Evolutionary conservation across 225 moss, liverwort and hornwort genomes (phyloP).

Genomic region (Asterella californica): DNA sequence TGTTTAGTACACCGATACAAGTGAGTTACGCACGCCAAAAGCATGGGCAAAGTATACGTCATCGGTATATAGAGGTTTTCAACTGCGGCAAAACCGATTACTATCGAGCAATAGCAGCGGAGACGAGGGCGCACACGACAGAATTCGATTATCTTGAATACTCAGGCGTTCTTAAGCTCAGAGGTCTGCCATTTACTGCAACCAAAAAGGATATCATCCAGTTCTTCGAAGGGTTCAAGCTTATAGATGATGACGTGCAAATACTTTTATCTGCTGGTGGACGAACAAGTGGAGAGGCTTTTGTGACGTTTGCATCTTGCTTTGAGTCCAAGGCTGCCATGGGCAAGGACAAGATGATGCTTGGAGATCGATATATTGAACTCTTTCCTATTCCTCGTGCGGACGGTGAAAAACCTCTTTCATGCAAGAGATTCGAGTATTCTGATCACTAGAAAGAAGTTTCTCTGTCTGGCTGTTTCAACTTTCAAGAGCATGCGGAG

Average conservation of each 20-base stretch:
- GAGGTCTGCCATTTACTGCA: slow-evolving; percentile 78
- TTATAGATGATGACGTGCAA: slow-evolving; percentile 68
- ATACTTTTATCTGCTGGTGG: slow-evolving; percentile 66
- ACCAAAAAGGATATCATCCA: slow-evolving; percentile 71
- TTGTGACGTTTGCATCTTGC: slow-evolving; percentile 63
- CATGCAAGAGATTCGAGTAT: too few relatives aligned
- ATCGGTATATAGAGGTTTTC: slow-evolving; percentile 74
- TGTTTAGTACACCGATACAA: slow-evolving; percentile 67
- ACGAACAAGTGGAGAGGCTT: slow-evolving; percentile 71
- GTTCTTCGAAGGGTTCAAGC: slow-evolving; percentile 65
- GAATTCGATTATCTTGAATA: slow-evolving; percentile 55
- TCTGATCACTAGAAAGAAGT: too few relatives aligned
- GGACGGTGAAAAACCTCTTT: slow-evolving; percentile 10
- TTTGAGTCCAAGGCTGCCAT: slow-evolving; percentile 66
- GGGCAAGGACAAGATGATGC: slow-evolving; percentile 83
- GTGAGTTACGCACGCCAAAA: slow-evolving; percentile 73
- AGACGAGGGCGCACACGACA: slow-evolving; percentile 52
- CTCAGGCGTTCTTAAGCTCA: slow-evolving; percentile 68
- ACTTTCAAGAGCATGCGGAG: too few relatives aligned
- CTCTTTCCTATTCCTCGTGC: slow-evolving; percentile 71
- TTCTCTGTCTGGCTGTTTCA: too few relatives aligned
- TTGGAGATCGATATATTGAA: slow-evolving; percentile 78
- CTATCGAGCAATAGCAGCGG: slow-evolving; percentile 59
- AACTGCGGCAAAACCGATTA: slow-evolving; percentile 78
- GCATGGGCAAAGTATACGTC: slow-evolving; percentile 73